These are phyloP conservation scores for Porphyrellus cyaneotinctus DNA, from an alignment of 768 basidiomycete genomes.

Conservation along the genomic window DNA sequence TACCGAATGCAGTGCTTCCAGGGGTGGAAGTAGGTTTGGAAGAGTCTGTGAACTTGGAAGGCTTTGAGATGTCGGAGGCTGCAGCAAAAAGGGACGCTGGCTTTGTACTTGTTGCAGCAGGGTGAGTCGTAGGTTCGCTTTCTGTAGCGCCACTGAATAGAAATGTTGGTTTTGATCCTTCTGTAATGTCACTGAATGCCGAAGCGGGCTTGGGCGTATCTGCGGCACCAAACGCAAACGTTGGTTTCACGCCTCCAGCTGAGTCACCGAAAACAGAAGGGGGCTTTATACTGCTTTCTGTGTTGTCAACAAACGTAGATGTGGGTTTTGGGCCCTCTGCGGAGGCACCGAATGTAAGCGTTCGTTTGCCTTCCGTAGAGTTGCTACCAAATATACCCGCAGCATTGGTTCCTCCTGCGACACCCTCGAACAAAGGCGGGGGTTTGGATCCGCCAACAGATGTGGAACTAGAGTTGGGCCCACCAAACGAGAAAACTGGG, in stretches of 20 bases:
- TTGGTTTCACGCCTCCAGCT: constrained; percentile 7
- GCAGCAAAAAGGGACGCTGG: background rate
- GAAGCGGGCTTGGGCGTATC: background rate
- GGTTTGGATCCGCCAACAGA: constrained; percentile 15
- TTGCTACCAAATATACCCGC: constrained; percentile 5
- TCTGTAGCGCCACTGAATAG: background rate
- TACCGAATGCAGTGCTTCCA: constrained; percentile 8
- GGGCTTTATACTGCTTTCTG: constrained; percentile 1
- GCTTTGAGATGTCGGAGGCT: background rate
- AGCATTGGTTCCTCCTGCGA: background rate
- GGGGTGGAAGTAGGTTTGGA: constrained; percentile 1
- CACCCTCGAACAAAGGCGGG: constrained; percentile 16
- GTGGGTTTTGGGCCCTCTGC: constrained; percentile 15
- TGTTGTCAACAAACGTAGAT: constrained; percentile 4
- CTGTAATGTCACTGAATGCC: background rate
- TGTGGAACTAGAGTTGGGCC: constrained; percentile 11
- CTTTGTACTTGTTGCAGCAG: background rate
- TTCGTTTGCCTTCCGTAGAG: constrained; percentile 11
- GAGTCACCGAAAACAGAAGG: constrained; percentile 1
- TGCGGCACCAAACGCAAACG: constrained; percentile 5
- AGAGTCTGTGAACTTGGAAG: background rate
- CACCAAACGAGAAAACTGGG: constrained; percentile 21
- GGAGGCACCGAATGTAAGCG: constrained; percentile 11
- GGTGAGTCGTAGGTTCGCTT: background rate
- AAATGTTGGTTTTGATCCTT: constrained; percentile 1